A percentile compares a stretch with the other conserved stretches of the same genome.
phyloP scores from a whole-genome alignment of 2,329 filamentous ascomycete species.

The Aspergillus cejpii region DNA sequence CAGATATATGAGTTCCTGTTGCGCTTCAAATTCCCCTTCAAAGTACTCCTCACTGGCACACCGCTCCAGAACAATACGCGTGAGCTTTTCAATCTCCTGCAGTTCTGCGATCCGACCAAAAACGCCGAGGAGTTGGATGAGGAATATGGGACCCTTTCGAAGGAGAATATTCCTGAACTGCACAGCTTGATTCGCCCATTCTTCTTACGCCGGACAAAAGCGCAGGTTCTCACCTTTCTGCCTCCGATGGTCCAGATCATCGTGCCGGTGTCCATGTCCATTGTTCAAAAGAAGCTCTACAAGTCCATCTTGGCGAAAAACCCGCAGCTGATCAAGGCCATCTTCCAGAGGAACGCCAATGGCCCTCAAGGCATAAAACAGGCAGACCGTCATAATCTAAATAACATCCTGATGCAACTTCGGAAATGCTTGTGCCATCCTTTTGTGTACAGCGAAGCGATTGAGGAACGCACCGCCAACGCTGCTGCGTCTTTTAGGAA shows the following conservation, averaged over 20 bases:
- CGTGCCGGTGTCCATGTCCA: conserved; percentile 88
- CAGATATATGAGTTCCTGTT: conserved; percentile 69
- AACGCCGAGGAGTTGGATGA: conserved; percentile 68
- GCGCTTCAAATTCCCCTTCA: conserved; percentile 70
- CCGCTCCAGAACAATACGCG: conserved; percentile 79
- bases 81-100: conserved; percentile 92
- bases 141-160: conserved; percentile 69
- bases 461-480: conserved; percentile 71
- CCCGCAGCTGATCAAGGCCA: conserved; percentile 76
- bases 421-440: conserved; percentile 93
- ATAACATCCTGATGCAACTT: conserved; percentile 92
- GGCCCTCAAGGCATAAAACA: conserved; percentile 51
- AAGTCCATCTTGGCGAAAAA: conserved; percentile 91
- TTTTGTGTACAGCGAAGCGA: conserved; percentile 83
- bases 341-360: conserved; percentile 63
- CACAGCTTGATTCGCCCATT: conserved; percentile 74
- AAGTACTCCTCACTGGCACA: conserved; percentile 78
- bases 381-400: conserved; percentile 70
- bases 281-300: conserved; percentile 88
- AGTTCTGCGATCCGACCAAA: conserved; percentile 73
- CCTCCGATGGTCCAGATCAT: conserved; percentile 94
- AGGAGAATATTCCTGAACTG: conserved; percentile 71
- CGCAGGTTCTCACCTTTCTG: conserved; percentile 81
- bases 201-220: conserved; percentile 74
- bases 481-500: conserved; percentile 63